Evolutionary conservation across 2,329 filamentous ascomycete species (phyloP).

Genomic region (Neurospora sp.): DNA sequence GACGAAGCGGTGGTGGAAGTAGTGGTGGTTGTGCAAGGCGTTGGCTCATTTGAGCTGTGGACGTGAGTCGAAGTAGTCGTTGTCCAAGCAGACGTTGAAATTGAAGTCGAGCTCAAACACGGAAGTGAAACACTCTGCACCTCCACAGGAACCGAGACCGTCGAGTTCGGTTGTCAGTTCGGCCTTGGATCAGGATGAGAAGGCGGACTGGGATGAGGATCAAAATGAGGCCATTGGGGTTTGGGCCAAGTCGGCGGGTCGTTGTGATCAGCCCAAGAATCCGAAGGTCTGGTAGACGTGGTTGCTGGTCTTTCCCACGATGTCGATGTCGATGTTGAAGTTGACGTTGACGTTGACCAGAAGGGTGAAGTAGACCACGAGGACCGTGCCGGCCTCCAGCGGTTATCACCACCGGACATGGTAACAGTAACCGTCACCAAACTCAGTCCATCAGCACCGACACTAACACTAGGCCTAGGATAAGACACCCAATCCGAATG

Average conservation of each 20-base stretch:
- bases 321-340: background rate
- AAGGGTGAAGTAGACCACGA: background rate
- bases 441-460: fast-evolving
- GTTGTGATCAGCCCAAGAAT: background rate
- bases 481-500: background rate
- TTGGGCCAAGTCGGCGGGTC: background rate
- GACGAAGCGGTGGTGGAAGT: background rate
- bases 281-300: background rate
- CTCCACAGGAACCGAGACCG: background rate
- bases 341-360: background rate
- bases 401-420: background rate
- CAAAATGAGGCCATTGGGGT: background rate
- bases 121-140: background rate
- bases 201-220: background rate
- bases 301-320: background rate
- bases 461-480: background rate
- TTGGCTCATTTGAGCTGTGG: background rate
- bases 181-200: background rate
- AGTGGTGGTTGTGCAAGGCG: background rate
- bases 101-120: fast-evolving
- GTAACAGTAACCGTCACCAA: background rate
- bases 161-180: background rate
- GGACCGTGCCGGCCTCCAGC: background rate
- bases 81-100: background rate
- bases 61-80: background rate